Base-by-base conservation (phyloP, 2,329 filamentous ascomycete species). In the Alternaria arborescens region DNA sequence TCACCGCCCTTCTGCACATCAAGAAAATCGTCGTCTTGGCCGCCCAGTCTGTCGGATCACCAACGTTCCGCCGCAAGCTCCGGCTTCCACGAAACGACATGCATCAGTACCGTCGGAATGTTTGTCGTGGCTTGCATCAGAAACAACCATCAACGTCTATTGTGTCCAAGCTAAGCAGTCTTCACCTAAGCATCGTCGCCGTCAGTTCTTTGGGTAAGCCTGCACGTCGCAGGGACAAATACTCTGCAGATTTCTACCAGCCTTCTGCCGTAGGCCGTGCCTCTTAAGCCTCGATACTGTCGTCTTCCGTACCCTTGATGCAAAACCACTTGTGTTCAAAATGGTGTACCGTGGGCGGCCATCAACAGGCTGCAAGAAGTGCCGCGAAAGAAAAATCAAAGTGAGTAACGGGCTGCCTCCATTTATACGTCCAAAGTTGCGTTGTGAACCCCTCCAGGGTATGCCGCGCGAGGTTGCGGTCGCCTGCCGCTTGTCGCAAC, bases 341-440 rank as follows among this genome's bases (percentile, higher is more conserved):
- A 77, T 77, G 75, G 74, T 77, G 3, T 77, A 77, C 55, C 68
- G 75, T 18, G 75, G 75, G 8, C 70, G 67, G 18, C 75, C 75
- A 2, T 76, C 73, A 8, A 76, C 72, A 12, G 75, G 74, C 6
- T 77, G 75, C 52, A 69, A 68, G 48, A 75, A 65, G 50, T 81
- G 79, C 64, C 73, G 78, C n/a, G 72, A 79, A 51, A 74, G 79
- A 47, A 81, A 80, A 61, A 73, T 80, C 43, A 80, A 78, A 69
- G 79, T 80, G 51, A 57, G 73, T 62, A 16, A 47, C 38, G 8
- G 26, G 14, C 20, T 28, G 43, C 14, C 4, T 42, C 11, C 12
- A 14, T 57, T 47, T 50, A 36, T 30, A 26, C 22, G 20, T n/a
- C 14, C 16, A 28, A 8, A 34, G 14, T 43, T 32, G 14, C 22